A percentile compares a stretch with the other conserved stretches of the same genome.
These are phyloP conservation scores for Linnemannia exigua DNA, from an alignment of 192 early-diverging fungal genomes.

Conservation along the genomic window DNA sequence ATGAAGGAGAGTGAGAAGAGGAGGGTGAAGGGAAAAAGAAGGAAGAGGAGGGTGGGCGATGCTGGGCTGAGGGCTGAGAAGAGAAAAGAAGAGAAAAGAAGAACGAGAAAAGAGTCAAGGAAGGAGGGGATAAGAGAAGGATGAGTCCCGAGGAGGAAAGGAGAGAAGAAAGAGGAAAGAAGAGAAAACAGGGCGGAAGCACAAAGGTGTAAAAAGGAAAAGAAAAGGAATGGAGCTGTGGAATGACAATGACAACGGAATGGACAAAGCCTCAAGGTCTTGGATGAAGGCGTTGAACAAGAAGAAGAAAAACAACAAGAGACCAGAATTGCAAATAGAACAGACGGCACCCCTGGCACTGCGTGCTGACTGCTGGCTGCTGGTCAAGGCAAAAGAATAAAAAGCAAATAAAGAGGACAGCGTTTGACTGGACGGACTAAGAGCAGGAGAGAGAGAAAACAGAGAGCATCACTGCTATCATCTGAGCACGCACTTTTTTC, in stretches of 20 bases:
- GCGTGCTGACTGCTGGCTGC: no score
- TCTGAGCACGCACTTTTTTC: neutral
- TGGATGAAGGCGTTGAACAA: neutral
- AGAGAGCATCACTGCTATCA: neutral
- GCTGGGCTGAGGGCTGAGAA: neutral
- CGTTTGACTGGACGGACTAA: neutral
- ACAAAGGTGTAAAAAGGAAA: neutral
- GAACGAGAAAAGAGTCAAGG: slow-evolving; percentile 6
- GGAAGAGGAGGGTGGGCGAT: neutral
- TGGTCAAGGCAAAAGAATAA: no score
- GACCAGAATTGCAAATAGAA: slow-evolving; percentile 2
- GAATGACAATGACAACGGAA: slow-evolving; percentile 9
- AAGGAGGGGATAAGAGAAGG: neutral
- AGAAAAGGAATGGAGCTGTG: neutral
- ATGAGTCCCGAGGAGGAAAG: neutral
- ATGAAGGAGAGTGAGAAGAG: neutral
- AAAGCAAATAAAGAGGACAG: no score
- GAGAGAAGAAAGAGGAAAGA: neutral
- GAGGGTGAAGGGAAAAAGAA: neutral
- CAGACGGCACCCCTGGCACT: neutral
- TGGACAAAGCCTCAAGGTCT: neutral
- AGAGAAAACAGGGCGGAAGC: neutral
- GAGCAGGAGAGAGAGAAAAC: slow-evolving; percentile 1
- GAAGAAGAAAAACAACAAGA: neutral
- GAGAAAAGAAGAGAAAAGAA: neutral